phyloP scores from a whole-genome alignment of 345 rosid species.

The Diplotaxis tenuifolia region DNA sequence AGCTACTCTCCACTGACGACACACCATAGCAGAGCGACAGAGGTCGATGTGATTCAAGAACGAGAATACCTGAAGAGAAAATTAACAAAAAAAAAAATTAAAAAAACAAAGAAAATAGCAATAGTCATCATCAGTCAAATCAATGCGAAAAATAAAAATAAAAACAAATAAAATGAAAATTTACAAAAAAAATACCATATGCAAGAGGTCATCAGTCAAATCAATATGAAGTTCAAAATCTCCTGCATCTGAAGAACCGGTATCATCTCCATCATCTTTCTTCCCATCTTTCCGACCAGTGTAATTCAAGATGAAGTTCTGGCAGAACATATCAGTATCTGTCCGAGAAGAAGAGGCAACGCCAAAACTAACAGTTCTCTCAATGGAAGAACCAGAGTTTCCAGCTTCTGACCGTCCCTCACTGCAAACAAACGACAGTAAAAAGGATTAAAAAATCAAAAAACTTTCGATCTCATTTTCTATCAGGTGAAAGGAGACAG shows the following conservation, averaged over 20 bases:
- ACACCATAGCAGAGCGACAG: conserved; percentile 86
- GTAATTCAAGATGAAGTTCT: conserved; percentile 60
- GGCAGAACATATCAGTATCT: conserved; percentile 49
- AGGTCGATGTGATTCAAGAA: conserved; percentile 74
- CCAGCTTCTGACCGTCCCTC: conserved; percentile 41
- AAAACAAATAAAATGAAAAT: not conserved
- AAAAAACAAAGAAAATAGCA: not conserved
- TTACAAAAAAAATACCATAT: conserved; percentile 55
- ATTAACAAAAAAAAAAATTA: not conserved
- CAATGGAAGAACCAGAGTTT: conserved; percentile 38
- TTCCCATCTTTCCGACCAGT: conserved; percentile 46
- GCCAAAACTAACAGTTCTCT: conserved; percentile 38
- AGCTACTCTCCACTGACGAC: conserved; percentile 93
- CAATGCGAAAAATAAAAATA: too few relatives aligned
- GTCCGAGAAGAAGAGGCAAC: conserved; percentile 37
- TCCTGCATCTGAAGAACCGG: conserved; percentile 45
- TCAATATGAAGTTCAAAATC: conserved; percentile 76
- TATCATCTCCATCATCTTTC: conserved; percentile 50
- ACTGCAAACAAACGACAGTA: conserved; percentile 30
- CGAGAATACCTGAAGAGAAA: conserved; percentile 69
- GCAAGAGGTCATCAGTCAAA: conserved; percentile 89
- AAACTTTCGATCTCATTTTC: not conserved
- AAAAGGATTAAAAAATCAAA: not conserved
- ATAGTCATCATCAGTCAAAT: too few relatives aligned
- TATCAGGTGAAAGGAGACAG: not conserved